Percentiles rank a stretch among this genome's conserved stretches.
phyloP scores from a whole-genome alignment of 768 basidiomycete genomes.

The Rickenella mellea region DNA sequence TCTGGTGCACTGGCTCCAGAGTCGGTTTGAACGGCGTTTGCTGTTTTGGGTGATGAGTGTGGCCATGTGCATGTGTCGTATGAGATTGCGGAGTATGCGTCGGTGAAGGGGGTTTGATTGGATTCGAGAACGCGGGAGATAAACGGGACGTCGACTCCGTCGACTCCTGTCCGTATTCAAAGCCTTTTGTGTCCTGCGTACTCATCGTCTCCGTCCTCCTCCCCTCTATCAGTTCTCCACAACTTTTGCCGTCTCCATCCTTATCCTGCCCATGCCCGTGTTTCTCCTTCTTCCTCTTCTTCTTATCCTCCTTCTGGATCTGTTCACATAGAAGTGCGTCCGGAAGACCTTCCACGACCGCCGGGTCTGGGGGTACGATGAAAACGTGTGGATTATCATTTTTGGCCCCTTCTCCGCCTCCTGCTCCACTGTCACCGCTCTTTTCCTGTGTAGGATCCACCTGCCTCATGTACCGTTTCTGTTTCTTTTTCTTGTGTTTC shows the following conservation, averaged over 20 bases:
- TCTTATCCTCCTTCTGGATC: slow-evolving; percentile 22
- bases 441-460: too few relatives aligned
- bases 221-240: not conserved
- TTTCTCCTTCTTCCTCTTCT: not conserved
- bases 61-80: too few relatives aligned
- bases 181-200: not conserved
- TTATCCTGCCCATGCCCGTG: not conserved
- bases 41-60: too few relatives aligned
- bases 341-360: slow-evolving; percentile 45
- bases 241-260: not conserved
- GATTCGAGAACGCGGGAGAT: too few relatives aligned
- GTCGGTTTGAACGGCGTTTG: too few relatives aligned
- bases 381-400: slow-evolving; percentile 36
- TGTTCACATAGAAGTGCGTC: slow-evolving; percentile 31
- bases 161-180: not conserved
- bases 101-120: too few relatives aligned
- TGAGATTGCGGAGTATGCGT: too few relatives aligned
- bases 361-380: slow-evolving; percentile 61
- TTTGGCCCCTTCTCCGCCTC: not conserved
- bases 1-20: too few relatives aligned
- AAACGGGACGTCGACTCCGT: not conserved
- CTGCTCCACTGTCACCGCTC: too few relatives aligned
- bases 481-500: not conserved
- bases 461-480: not conserved
- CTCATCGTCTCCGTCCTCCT: not conserved